Evolutionary conservation across 2,329 filamentous ascomycete genomes (phyloP), one percentile per base, ranked within the genome.

Genomic region (Pseudogymnoascus sp.): DNA sequence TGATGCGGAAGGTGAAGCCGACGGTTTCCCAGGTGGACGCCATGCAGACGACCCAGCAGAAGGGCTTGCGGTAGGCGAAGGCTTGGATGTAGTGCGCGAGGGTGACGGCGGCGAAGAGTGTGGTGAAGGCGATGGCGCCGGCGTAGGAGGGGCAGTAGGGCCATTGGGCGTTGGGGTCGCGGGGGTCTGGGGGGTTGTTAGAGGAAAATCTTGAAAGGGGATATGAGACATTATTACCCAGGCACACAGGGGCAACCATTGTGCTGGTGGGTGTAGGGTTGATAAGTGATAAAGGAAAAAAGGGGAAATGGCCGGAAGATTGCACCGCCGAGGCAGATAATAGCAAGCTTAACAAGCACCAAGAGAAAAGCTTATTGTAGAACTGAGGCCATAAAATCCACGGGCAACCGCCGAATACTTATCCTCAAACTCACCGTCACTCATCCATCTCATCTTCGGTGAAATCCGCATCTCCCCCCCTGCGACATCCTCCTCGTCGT

Each of bases 11-110:
- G 16, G n/a, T 8, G 23, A 67, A 79, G 7, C 74, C 72, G 0
- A 69, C 65, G 11, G 71, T 65, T 64, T 79, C 76, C 76, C 75
- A 79, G 1, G 68, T 57, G 10, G 68, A 69, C 12, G 73, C 77
- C 71, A 80, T 76, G 62, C 78, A 74, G 6, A 81, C 73, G 4
- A 80, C 77, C 75, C 75, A 77, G 62, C 70, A 75, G 66, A 77
- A 79, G 8, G 66, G 65, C 64, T 77, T 75, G 23, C 68, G 68
- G 65, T 74, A 72, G 21, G 70, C 64, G 60, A 71, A 62, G 0
- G 74, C 75, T 66, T 76, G 73, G 10, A 70, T 67, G 2, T 73
- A 68, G 62, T 77, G 75, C 6, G 64, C 40, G 21, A 64, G 31
- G 1, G 69, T 69, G 6, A 67, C 68, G 18, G 71, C 39, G 11